Evolutionary conservation across 83 land plant species (phyloP).

Genomic region (Picea abies): DNA sequence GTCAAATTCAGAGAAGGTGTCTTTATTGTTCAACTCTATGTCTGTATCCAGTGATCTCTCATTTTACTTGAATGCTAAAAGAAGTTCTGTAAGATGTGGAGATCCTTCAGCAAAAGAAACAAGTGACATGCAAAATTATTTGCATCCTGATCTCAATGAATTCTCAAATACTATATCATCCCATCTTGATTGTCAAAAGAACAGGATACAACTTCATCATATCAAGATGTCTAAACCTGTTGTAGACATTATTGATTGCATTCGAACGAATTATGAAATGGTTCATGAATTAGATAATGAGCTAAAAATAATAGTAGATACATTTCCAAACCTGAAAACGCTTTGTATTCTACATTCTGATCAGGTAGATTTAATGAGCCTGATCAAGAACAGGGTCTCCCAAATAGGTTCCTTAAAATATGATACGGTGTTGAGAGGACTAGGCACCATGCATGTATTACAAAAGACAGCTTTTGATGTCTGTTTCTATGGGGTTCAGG

Average conservation of each 20-base stretch:
- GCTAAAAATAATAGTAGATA: slow-evolving; percentile 7
- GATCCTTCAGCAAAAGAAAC: neutral
- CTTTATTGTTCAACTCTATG: slow-evolving; percentile 25
- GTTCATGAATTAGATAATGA: neutral
- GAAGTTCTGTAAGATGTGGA: slow-evolving; percentile 19
- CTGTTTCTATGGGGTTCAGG: slow-evolving; percentile 53
- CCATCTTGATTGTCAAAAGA: slow-evolving; percentile 1
- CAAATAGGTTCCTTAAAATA: neutral
- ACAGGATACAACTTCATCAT: slow-evolving; percentile 21
- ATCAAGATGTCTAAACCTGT: slow-evolving; percentile 32
- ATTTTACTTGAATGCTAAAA: slow-evolving; percentile 48
- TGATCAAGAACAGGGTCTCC: slow-evolving; percentile 12
- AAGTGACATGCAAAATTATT: neutral
- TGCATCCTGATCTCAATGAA: neutral
- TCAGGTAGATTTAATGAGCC: neutral
- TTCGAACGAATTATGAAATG: slow-evolving; percentile 23
- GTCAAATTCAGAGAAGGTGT: slow-evolving; percentile 22
- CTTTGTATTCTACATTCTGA: slow-evolving; percentile 1
- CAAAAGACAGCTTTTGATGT: slow-evolving; percentile 45
- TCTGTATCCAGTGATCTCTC: slow-evolving; percentile 49
- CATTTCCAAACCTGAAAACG: neutral
- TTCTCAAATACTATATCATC: neutral
- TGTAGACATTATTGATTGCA: slow-evolving; percentile 27
- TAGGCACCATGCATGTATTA: slow-evolving; percentile 24
- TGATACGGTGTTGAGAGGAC: slow-evolving; percentile 9